Percentiles rank a stretch among this genome's conserved stretches.
These are phyloP conservation scores for Saccharomyces hybrid DNA, from an alignment of 1,139 yeast species.

Conservation along the genomic window DNA sequence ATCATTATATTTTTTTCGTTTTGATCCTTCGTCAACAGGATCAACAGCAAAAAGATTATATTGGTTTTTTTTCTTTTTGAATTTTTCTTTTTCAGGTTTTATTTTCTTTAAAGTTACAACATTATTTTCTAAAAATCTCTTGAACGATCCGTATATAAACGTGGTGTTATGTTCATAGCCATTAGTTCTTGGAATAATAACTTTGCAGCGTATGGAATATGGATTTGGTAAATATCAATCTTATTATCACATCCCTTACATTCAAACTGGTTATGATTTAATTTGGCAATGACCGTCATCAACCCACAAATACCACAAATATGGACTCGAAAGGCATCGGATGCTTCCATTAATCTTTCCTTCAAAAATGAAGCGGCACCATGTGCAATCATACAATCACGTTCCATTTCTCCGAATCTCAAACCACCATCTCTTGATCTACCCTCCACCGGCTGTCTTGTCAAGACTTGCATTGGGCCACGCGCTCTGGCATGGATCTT, in stretches of 20 bases:
- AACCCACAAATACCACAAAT: slow-evolving; percentile 97
- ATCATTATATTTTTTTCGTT: slow-evolving; percentile 3
- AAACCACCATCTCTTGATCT: slow-evolving; percentile 99
- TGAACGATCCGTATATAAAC: slow-evolving; percentile 63
- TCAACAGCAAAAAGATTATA: too few relatives aligned
- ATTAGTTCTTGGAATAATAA: slow-evolving; percentile 93
- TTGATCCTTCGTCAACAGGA: too few relatives aligned
- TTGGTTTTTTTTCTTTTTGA: too few relatives aligned
- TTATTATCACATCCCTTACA: slow-evolving; percentile 98
- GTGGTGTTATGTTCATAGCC: slow-evolving; percentile 96
- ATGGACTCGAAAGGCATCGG: slow-evolving; percentile 97
- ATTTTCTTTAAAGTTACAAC: neutral
- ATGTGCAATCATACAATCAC: slow-evolving; percentile 99
- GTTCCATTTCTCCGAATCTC: slow-evolving; percentile 99
- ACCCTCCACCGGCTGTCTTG: slow-evolving; percentile 99
- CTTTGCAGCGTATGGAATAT: slow-evolving; percentile 96
- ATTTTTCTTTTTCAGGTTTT: neutral
- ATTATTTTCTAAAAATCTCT: slow-evolving; percentile 25
- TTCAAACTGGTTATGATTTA: slow-evolving; percentile 94
- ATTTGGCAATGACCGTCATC: slow-evolving; percentile 94
- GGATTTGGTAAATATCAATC: slow-evolving; percentile 95
- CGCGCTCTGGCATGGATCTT: slow-evolving; percentile 99
- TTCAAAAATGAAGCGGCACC: slow-evolving; percentile 98
- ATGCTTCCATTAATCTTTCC: slow-evolving; percentile 97
- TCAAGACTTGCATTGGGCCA: slow-evolving; percentile 96